A percentile compares a stretch with the other conserved stretches of the same genome.
Conservation (phyloP, 1,284 basidiomycete species). For the Austropuccinia psidii region DNA sequence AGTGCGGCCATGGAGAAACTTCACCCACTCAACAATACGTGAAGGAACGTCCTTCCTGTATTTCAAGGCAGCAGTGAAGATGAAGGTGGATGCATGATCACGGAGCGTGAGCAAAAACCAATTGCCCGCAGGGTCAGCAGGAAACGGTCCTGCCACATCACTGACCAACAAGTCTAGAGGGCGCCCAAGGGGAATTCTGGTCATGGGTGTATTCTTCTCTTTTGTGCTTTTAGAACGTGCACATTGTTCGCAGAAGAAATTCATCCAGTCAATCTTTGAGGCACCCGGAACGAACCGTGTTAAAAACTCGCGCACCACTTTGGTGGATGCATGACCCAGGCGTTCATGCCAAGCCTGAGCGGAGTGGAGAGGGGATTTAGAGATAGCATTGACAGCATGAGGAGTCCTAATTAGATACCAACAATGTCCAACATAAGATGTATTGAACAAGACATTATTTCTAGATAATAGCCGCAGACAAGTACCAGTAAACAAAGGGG, state of each 20-base stretch:
- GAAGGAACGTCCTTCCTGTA: background rate
- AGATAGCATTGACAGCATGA: no score
- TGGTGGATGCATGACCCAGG: background rate
- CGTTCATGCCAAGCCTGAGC: background rate
- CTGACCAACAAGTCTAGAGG: background rate
- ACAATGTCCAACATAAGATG: no score
- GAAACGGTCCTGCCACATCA: background rate
- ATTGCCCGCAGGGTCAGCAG: background rate
- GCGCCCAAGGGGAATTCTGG: background rate
- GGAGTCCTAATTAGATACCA: no score
- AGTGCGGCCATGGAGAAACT: no score
- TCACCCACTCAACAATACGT: no score
- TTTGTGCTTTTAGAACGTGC: background rate
- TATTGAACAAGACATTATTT: no score
- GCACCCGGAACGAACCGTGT: background rate
- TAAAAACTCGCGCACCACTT: background rate
- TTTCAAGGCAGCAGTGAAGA: background rate
- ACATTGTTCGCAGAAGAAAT: background rate
- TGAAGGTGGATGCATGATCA: background rate
- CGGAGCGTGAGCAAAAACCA: background rate
- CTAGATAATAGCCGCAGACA: no score
- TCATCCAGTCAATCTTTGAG: background rate
- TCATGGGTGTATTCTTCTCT: background rate
- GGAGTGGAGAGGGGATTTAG: no score
- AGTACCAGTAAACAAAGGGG: no score